phyloP scores from a whole-genome alignment of 768 basidiomycete species.

The Tephrocybe sp. region DNA sequence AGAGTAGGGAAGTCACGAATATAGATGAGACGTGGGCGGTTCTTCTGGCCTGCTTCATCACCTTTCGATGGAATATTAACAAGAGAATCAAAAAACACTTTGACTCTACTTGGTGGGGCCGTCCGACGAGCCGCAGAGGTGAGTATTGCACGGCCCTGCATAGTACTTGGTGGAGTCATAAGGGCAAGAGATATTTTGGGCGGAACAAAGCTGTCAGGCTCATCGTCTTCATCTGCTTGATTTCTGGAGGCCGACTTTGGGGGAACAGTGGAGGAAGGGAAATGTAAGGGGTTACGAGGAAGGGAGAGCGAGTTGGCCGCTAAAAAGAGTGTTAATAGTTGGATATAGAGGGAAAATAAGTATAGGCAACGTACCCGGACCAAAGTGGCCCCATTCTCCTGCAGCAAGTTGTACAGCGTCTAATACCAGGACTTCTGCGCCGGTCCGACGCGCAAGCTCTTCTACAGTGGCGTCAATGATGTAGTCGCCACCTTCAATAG shows the following conservation, averaged over 20 bases:
- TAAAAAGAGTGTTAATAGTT: conserved; percentile 26
- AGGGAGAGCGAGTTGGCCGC: conserved; percentile 71
- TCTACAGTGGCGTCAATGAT: conserved; percentile 78
- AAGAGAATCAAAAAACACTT: conserved; percentile 75
- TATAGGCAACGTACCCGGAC: conserved; percentile 53
- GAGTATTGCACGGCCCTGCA: conserved; percentile 39
- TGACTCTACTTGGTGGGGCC: conserved; percentile 54
- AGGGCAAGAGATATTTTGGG: conserved; percentile 44
- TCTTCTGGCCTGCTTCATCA: conserved; percentile 21
- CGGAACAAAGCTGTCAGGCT: conserved; percentile 34
- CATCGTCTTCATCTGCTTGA: conserved; percentile 49
- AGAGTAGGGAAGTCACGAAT: conserved; percentile 81
- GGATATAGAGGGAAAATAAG: background rate
- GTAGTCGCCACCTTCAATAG: conserved; percentile 82
- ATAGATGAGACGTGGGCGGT: conserved; percentile 74
- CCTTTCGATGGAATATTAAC: conserved; percentile 56
- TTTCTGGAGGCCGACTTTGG: conserved; percentile 20
- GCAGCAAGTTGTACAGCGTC: conserved; percentile 85
- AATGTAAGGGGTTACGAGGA: conserved; percentile 76
- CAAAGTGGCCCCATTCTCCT: conserved; percentile 86
- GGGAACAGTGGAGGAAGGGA: conserved; percentile 36
- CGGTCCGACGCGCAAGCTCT: conserved; percentile 71
- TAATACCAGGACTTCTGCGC: conserved; percentile 80
- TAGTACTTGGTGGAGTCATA: conserved; percentile 32
- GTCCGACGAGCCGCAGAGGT: conserved; percentile 41